Evolutionary conservation across 805 yeast genomes (phyloP).

Genomic region (Candida taoyuanica): DNA sequence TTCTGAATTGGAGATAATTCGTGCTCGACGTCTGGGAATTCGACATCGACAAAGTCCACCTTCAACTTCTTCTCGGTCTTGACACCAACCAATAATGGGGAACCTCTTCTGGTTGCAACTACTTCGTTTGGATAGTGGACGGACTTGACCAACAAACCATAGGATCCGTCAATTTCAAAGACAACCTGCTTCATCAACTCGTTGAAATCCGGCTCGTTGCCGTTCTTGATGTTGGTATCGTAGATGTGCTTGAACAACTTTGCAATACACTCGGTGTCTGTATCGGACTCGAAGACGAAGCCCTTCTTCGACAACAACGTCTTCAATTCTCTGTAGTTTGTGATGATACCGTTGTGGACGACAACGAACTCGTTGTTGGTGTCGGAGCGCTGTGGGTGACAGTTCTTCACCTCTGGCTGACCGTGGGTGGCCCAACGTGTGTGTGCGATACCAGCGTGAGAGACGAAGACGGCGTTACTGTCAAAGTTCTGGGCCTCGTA

Average conservation of each 20-base stretch:
- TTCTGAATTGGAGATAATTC: slow-evolving; percentile 21
- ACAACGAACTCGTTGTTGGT: slow-evolving; percentile 76
- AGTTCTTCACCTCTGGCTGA: slow-evolving; percentile 76
- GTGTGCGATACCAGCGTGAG: slow-evolving; percentile 96
- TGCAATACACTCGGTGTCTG: slow-evolving; percentile 98
- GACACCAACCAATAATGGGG: slow-evolving; percentile 95
- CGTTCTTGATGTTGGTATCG: slow-evolving; percentile 68
- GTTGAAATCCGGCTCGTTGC: slow-evolving; percentile 78
- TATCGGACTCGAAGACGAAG: slow-evolving; percentile 78
- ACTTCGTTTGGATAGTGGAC: slow-evolving; percentile 92
- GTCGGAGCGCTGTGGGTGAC: slow-evolving; percentile 96
- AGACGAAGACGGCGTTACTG: slow-evolving; percentile 60
- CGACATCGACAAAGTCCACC: slow-evolving; percentile 97
- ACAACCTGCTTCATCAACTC: slow-evolving; percentile 90
- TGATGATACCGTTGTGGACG: slow-evolving; percentile 97
- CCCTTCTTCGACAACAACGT: slow-evolving; percentile 80
- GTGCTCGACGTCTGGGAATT: slow-evolving; percentile 59
- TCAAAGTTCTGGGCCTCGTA: slow-evolving; percentile 49
- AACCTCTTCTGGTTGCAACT: slow-evolving; percentile 96
- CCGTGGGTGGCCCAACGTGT: slow-evolving; percentile 99
- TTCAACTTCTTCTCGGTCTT: slow-evolving; percentile 92
- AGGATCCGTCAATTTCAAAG: slow-evolving; percentile 93
- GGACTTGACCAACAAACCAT: slow-evolving; percentile 91
- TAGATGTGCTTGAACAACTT: slow-evolving; percentile 88
- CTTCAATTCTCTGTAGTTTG: slow-evolving; percentile 89